Evolutionary conservation across 225 moss, liverwort and hornwort species (phyloP), one percentile per base, ranked within the genome.

Genomic region (Pseudisothecium myosuroides): DNA sequence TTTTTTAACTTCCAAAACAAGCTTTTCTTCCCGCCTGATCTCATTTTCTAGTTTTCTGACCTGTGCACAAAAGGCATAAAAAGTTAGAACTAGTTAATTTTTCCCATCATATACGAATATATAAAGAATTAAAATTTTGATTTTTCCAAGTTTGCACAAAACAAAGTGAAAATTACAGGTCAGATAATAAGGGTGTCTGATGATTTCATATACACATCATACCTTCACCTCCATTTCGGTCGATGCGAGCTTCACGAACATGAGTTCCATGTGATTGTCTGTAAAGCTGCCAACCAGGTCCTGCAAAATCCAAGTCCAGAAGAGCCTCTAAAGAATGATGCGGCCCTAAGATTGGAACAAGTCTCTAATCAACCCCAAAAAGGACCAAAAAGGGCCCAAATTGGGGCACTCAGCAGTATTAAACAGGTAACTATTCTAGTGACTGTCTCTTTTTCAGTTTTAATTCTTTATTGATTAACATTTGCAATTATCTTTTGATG

Each of bases 141-240:
- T 39, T 28, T 28, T 59, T 59, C 61, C 31, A 60, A 81, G 60
- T 61, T 60, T 31, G 31, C 61, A 59, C 9, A 43, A 59, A 41
- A 19, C 6, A 1, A 1, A 43, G 20, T 7, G 27, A 58, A 45
- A 60, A 81, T 41, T 8, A 13, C 20, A 59, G 43, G 6, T 60
- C 20, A 31, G 60, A 59, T 31, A 59, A 59, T 7, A 58, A 12
- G 28, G 17, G 5, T 4, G 18, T 27, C 12, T 47, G 12, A 60
- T 74, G 13, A 13, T 24, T 79, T 79, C 58, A 37, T 54, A n/a
- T 7, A 41, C 63, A 12, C 52, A 16, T 77, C 77, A 26, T 87
- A 95, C 97, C 96, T 92, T 92, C 31, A 93, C 81, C 88, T 97
- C 97, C 82, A 96, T 88, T 88, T 96, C 87, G 9, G 92, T 89